Evolutionary conservation across 345 rosid species (phyloP), one percentile per base, ranked within the genome.

Genomic region (Cardiospermum halicacabum): DNA sequence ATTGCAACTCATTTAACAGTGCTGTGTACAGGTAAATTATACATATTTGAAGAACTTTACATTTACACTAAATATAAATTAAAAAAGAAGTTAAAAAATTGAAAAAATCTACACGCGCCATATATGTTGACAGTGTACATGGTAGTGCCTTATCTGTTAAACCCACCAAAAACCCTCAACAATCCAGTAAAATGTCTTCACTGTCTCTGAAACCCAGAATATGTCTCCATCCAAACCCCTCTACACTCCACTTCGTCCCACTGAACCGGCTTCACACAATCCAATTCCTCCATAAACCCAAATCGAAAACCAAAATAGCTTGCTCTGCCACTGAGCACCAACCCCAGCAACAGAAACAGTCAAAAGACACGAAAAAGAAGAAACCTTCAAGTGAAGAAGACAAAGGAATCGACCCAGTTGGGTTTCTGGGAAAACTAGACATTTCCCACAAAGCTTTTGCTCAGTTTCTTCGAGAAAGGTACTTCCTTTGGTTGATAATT

Each of bases 381-480:
- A 78, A 60, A 67, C 55, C 45, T 40, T 84, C 40, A 21, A 39
- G 36, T 21, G 84, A 70, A 24, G 74, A 55, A 18, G 87, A 84
- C 55, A 75, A 79, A 69, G 84, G 80, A 65, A 54, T 78, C 3
- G 78, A 86, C 79, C 87, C 92, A 53, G 82, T 81, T 68, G 93
- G 93, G 56, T 87, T 87, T 70, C 86, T 93, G 43, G 69, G 80
- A 3, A 88, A 70, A 80, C 77, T 77, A 31, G 92, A 88, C 67
- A 71, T 93, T 75, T 64, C 92, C 64, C 97, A 93, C 59, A 90
- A 86, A 65, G 76, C 76, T 57, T 88, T 88, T 65, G 87, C 92
- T 70, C 89, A 86, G 69, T 93, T 85, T 80, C 96, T 90, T 60
- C 90, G 97, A 21, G 98, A 93, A 79, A 90, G 98, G 98, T 93